phyloP scores from a whole-genome alignment of 2,329 filamentous ascomycete genomes.

The Ophiostoma sp. region DNA sequence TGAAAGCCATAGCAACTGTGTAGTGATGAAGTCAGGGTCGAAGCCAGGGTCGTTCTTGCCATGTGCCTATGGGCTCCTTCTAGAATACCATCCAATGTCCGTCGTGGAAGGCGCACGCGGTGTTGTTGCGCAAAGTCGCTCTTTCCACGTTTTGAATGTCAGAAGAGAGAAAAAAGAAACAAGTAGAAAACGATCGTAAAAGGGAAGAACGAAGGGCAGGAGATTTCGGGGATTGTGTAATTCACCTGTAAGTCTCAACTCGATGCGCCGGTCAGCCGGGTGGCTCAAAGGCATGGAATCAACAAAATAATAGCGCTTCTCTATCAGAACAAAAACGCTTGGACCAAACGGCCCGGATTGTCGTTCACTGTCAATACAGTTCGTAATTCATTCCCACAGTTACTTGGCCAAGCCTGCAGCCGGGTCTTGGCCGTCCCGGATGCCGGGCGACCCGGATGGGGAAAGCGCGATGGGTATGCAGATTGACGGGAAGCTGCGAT shows the following conservation, averaged over 20 bases:
- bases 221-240: neutral
- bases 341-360: neutral
- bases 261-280: neutral
- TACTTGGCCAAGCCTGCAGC: neutral
- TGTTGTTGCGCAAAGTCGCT: neutral
- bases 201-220: neutral
- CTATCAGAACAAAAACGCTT: neutral
- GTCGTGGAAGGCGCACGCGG: neutral
- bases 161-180: neutral
- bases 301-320: neutral
- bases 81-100: neutral
- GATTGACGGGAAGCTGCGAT: neutral
- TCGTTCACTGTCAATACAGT: neutral
- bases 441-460: conserved; percentile 1
- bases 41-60: neutral
- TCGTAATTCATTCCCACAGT: neutral
- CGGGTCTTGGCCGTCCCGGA: neutral
- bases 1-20: neutral
- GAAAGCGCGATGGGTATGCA: neutral
- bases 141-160: neutral
- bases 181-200: neutral
- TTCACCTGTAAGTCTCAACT: neutral
- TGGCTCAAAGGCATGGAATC: neutral
- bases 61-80: neutral
- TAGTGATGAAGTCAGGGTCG: no score